Evolutionary conservation across 441 rosid genomes (phyloP).

Genomic region (Dalechampia spathulata): DNA sequence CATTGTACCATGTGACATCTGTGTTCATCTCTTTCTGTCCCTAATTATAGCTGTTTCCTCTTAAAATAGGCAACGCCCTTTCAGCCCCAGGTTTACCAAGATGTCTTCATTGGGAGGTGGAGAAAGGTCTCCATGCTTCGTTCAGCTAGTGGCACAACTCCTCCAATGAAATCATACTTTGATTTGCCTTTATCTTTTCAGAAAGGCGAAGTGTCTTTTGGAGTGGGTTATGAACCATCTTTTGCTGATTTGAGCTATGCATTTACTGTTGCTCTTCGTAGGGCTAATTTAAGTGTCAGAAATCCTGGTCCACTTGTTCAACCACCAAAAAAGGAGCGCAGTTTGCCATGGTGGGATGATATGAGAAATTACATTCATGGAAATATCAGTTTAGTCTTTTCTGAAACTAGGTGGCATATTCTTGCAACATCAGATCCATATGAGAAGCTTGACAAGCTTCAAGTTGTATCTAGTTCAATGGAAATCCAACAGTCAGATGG

Average conservation of each 20-base stretch:
- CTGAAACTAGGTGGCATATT: conserved; percentile 65
- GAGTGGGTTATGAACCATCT: conserved; percentile 96
- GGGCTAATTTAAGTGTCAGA: conserved; percentile 86
- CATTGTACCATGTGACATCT: conserved; percentile 1
- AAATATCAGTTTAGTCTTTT: conserved; percentile 52
- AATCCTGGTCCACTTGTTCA: conserved; percentile 46
- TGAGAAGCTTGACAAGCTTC: conserved; percentile 90
- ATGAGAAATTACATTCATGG: conserved; percentile 96
- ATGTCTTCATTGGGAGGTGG: conserved; percentile 95
- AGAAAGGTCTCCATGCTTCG: conserved; percentile 93
- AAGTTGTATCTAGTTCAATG: conserved; percentile 54
- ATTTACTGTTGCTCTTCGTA: conserved; percentile 96
- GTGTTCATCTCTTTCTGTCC: conserved; percentile 1
- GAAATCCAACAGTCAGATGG: conserved; percentile 98
- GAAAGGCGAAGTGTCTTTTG: conserved; percentile 75
- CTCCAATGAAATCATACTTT: conserved; percentile 84
- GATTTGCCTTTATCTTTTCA: conserved; percentile 79
- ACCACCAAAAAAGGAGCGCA: conserved; percentile 81
- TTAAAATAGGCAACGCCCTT: conserved; percentile 83
- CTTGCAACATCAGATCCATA: conserved; percentile 97
- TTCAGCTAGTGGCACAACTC: conserved; percentile 97
- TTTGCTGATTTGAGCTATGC: conserved; percentile 97
- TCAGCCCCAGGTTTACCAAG: conserved; percentile 93
- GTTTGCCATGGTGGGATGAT: conserved; percentile 99
- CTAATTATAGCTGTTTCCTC: conserved; percentile 17